Evolutionary conservation across 1,284 basidiomycete genomes (phyloP).

Genomic region (Ganoderma meredithae): DNA sequence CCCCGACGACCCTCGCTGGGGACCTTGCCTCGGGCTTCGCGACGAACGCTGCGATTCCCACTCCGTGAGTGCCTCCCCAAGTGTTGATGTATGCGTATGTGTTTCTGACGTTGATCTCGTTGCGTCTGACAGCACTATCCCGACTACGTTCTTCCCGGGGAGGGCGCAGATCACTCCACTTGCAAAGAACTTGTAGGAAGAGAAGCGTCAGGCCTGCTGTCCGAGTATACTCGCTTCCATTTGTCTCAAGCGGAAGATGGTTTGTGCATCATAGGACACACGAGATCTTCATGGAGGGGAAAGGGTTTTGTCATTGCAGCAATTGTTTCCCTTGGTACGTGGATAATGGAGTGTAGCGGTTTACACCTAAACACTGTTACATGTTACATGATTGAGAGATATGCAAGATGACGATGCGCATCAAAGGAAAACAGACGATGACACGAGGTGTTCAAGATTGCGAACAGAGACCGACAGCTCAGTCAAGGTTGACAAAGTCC

Average conservation of each 20-base stretch:
- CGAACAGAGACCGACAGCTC: not conserved
- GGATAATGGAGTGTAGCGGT: not conserved
- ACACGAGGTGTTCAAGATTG: not conserved
- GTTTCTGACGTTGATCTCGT: not conserved
- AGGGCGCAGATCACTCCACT: conserved; percentile 11
- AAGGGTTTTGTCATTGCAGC: not conserved
- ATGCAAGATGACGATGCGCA: not conserved
- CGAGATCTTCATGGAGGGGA: no score
- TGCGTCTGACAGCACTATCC: conserved; percentile 3
- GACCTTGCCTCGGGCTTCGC: conserved; percentile 42
- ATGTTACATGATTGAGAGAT: not conserved
- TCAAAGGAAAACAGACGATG: not conserved
- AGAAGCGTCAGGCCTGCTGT: not conserved
- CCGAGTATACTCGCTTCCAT: not conserved
- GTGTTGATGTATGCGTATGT: not conserved
- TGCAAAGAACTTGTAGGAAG: conserved; percentile 10
- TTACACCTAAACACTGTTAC: not conserved
- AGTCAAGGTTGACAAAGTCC: conserved; percentile 5
- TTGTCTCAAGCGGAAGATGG: not conserved
- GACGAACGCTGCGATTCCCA: conserved; percentile 42
- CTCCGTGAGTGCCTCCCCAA: conserved; percentile 38
- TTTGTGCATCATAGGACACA: not conserved
- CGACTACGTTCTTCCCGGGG: conserved; percentile 14
- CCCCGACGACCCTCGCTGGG: conserved; percentile 41
- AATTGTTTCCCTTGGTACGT: not conserved